Evolutionary conservation across 495 filamentous ascomycete genomes (phyloP), one percentile per base, ranked within the genome.

Genomic region (Trichoderma virens): DNA sequence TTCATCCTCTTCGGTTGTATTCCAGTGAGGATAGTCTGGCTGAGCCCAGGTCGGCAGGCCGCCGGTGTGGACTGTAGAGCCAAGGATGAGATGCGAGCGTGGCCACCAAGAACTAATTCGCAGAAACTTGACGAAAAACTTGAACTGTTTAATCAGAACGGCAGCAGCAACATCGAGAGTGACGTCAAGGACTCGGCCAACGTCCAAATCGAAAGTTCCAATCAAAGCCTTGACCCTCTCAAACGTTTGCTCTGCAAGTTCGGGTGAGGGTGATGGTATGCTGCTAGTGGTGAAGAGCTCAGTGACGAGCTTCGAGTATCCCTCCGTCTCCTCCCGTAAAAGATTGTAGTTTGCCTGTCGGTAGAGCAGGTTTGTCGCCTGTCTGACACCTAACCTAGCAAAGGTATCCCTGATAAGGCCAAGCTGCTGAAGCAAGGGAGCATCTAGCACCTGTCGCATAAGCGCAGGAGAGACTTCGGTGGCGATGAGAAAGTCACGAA

Each of bases 21-120:
- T 66, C 78, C 79, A 87, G 7, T 75, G 74, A 38, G 78, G 62
- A n/a, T 84, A 88, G 11, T 85, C 83, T 8, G 91, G 91, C 31
- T 88, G 73, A 28, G 92, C 92, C 93, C 92, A 97, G 27, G 77
- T 80, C 0, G 93, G 93, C 9, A 97, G 76, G 4, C 87, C 87
- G 13, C 78, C 80, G 8, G 51, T 30, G 76, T 67, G 38, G 75
- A 75, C 3, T 63, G 71, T 61, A 68, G 70, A 34, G 69, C 67
- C 25, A 73, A 56, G 51, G 13, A 28, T 56, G 16, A 56, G 51
- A 27, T 56, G 51, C 51, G 51, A 56, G 60, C 89, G 85, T 2
- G 95, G 95, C 95, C 95, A 99, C 94, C 94, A 99, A 20, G 94
- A 93, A 78, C 95, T 97, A 54, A 85, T 84, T 20, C 92, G 85